Conservation (phyloP, 129 eudicot species). For the Ambrosia trifida region DNA sequence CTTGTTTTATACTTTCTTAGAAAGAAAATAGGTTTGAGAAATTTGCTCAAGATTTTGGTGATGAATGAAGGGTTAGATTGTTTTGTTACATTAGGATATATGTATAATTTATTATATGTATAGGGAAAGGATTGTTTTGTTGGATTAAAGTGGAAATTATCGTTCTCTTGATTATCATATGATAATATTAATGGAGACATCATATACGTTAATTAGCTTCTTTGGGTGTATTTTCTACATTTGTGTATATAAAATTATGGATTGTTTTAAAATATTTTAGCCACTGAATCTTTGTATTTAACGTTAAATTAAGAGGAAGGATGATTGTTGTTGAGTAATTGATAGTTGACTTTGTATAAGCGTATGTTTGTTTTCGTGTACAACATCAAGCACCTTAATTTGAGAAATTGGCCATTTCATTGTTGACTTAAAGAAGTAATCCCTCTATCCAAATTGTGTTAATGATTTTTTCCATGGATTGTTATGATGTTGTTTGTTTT, state of each 20-base stretch:
- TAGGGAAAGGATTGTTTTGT: slow-evolving; percentile 23
- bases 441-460: too few species aligned
- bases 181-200: slow-evolving; percentile 6
- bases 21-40: slow-evolving; percentile 7
- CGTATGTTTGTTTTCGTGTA: background rate
- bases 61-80: slow-evolving; percentile 15
- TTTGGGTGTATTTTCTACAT: slow-evolving; percentile 3
- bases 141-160: slow-evolving; percentile 6
- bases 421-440: too few species aligned
- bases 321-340: slow-evolving; percentile 4
- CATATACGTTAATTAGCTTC: background rate
- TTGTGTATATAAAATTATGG: background rate
- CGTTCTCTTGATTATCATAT: slow-evolving; percentile 8
- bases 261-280: background rate
- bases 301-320: background rate
- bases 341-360: slow-evolving; percentile 1
- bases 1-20: slow-evolving; percentile 11
- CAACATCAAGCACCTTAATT: background rate
- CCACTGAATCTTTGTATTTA: background rate
- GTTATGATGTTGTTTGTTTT: too few species aligned
- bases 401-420: too few species aligned
- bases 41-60: slow-evolving; percentile 25
- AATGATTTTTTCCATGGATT: too few species aligned
- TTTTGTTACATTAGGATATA: background rate
- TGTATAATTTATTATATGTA: slow-evolving; percentile 27